Percentiles rank a stretch among this genome's conserved stretches.
Conservation (phyloP, 371 early-diverging fungal genomes). For the Homolaphlyctis polyrhiza region DNA sequence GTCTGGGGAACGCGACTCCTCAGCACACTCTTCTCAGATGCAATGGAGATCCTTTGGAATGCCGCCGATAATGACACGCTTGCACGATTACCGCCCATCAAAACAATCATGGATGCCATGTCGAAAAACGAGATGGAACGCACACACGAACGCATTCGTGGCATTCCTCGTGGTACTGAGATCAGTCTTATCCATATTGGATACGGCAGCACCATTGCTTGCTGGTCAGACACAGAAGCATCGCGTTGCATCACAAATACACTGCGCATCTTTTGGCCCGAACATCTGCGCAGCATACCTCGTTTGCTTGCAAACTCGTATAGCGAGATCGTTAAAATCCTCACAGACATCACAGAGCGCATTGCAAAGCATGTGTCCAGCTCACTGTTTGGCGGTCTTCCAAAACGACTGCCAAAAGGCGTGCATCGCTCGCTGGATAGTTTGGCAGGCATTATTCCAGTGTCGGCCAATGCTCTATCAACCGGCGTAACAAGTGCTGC, state of each 20-base stretch:
- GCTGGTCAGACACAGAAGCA: background rate
- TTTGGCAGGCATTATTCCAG: background rate
- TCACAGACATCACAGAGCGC: background rate
- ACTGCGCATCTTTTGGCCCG: background rate
- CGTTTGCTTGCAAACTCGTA: background rate
- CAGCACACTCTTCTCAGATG: constrained; percentile 9
- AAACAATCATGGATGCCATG: background rate
- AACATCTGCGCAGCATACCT: background rate
- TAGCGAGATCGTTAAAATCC: background rate
- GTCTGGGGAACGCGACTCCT: constrained; percentile 8
- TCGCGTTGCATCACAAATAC: background rate
- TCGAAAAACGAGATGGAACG: constrained; percentile 2
- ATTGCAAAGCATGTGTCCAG: background rate
- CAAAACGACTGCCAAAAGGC: background rate
- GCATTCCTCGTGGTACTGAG: background rate
- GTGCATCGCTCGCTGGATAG: background rate
- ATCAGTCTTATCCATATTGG: background rate
- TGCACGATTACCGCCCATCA: background rate
- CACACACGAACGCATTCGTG: background rate
- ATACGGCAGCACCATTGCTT: background rate
- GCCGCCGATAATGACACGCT: background rate
- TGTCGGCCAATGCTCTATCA: background rate
- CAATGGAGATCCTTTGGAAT: constrained; percentile 3
- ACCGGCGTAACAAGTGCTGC: background rate
- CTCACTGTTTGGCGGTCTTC: background rate